phyloP scores from a whole-genome alignment of 2,329 filamentous ascomycete species.

The Corniculantispora saksenae region DNA sequence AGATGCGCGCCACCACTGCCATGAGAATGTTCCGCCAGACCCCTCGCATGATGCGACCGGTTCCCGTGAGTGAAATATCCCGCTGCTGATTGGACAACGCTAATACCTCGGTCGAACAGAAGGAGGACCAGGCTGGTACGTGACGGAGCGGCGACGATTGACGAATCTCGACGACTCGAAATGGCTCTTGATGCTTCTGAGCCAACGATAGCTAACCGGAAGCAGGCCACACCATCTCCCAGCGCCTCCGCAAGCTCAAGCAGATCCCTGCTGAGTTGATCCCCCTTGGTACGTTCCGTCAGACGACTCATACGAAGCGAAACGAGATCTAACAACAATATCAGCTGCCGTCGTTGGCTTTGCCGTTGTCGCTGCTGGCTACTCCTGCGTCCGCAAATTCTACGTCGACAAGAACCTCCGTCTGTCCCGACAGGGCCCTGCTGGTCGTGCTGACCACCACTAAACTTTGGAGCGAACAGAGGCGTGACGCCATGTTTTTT shows the following conservation, averaged over 20 bases:
- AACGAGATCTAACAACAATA: constrained; percentile 7
- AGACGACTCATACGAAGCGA: background rate
- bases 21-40: constrained; percentile 69
- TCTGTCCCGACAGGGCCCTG: constrained; percentile 68
- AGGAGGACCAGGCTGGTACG: constrained; percentile 69
- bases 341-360: constrained; percentile 84
- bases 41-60: constrained; percentile 65
- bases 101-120: constrained; percentile 45
- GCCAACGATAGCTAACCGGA: constrained; percentile 21
- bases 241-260: constrained; percentile 87
- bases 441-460: constrained; percentile 42
- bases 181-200: constrained; percentile 18
- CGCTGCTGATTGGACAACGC: constrained; percentile 24
- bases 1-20: constrained; percentile 66
- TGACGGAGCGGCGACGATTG: constrained; percentile 32
- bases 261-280: constrained; percentile 91
- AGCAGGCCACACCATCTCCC: constrained; percentile 91
- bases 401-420: constrained; percentile 89
- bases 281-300: constrained; percentile 72
- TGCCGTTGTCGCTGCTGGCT: constrained; percentile 76
- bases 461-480: constrained; percentile 29
- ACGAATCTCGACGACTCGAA: constrained; percentile 1
- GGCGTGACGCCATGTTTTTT: constrained; percentile 22
- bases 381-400: constrained; percentile 83
- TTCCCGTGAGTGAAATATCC: constrained; percentile 61